Conservation (phyloP, 2,329 filamentous ascomycete species). For the Colletotrichum tamarilloi region DNA sequence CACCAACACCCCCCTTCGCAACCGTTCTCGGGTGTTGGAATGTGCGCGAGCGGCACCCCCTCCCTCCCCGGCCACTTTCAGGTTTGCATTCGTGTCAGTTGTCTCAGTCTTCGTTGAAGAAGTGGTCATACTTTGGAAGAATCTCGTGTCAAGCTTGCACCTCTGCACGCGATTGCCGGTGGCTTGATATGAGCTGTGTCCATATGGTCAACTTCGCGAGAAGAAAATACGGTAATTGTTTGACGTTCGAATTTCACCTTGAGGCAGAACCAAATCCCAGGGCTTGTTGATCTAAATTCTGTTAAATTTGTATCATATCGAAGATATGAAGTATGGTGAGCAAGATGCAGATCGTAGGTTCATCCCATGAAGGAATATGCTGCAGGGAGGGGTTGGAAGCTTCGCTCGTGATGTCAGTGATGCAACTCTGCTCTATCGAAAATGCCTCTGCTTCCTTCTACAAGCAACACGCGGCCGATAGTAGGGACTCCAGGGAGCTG, state of each 20-base stretch:
- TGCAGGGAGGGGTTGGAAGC: constrained; percentile 9
- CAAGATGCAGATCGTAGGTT: not conserved
- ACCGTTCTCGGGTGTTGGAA: not conserved
- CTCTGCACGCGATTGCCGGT: too few species aligned
- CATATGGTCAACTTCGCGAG: too few species aligned
- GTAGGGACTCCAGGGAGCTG: not conserved
- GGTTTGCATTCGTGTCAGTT: not conserved
- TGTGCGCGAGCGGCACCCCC: not conserved
- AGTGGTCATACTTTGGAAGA: too few species aligned
- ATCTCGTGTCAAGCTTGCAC: not conserved
- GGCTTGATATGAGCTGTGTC: too few species aligned
- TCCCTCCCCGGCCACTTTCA: constrained; percentile 3
- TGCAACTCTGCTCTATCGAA: not conserved
- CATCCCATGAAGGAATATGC: not conserved
- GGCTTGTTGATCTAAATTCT: too few species aligned
- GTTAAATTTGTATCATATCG: too few species aligned
- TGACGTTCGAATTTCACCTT: too few species aligned
- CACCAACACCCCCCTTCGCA: not conserved
- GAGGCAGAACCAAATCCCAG: too few species aligned
- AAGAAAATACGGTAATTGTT: too few species aligned
- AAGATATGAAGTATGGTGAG: too few species aligned
- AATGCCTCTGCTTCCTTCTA: not conserved
- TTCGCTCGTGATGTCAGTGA: constrained; percentile 22
- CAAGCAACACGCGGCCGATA: not conserved
- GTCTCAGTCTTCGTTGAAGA: not conserved